Evolutionary conservation across 169 alveolate species (phyloP).

Genomic region (Eimeria nieschulzi): DNA sequence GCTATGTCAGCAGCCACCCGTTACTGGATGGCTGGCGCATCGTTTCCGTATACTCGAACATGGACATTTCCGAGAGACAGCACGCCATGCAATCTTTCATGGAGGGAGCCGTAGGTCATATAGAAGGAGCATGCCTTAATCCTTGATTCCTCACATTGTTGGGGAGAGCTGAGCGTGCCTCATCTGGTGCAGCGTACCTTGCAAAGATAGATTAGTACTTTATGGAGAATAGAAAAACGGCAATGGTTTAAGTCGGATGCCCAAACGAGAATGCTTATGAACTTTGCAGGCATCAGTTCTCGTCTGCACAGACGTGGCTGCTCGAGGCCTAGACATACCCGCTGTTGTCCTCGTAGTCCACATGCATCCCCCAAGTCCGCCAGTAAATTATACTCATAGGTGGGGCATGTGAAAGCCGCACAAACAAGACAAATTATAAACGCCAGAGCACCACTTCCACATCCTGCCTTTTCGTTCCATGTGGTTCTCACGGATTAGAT

Average conservation of each 20-base stretch:
- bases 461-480: no score
- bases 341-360: conserved; percentile 92
- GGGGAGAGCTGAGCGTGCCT: no score
- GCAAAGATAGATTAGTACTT: no score
- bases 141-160: not conserved
- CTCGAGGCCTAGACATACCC: conserved; percentile 98
- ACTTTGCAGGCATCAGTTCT: conserved; percentile 80
- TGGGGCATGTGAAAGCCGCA: not conserved
- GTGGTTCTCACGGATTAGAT: no score
- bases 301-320: conserved; percentile 99
- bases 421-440: no score
- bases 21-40: conserved; percentile 53
- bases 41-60: conserved; percentile 29
- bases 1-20: conserved; percentile 41
- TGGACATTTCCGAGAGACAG: conserved; percentile 40
- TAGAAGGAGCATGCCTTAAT: not conserved
- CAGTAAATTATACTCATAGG: conserved; percentile 63
- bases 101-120: conserved; percentile 43
- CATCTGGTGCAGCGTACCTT: no score
- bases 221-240: no score
- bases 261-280: no score
- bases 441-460: no score
- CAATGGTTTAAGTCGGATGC: no score
- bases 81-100: conserved; percentile 17
- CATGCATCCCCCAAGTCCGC: conserved; percentile 71